Evolutionary conservation across 805 yeast species (phyloP), one percentile per base, ranked within the genome.

Genomic region (Wickerhamiella kurtzmanii): DNA sequence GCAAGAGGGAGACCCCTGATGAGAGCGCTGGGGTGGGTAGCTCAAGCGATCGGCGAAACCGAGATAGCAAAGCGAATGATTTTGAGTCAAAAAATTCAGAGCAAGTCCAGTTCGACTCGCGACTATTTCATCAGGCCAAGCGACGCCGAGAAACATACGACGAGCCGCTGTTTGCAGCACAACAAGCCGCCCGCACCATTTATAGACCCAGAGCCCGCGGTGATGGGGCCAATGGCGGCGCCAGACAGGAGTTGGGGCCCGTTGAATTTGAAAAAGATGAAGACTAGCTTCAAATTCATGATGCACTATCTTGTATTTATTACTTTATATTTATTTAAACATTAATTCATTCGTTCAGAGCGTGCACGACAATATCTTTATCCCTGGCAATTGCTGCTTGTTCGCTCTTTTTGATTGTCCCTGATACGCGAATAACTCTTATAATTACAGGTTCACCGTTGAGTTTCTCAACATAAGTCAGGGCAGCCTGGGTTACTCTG

Each of bases 341-440:
- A 39, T 39, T 13, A 41, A 16, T 41, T 22, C 22, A n/a, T 9
- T 41, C 38, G 19, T 15, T 25, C 9, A 32, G 15, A 32, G 37
- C 22, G 8, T 11, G 21, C 22, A 40, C 18, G 5, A 48, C 18
- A 22, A 43, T 28, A 11, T 8, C 37, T 39, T 66, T 63, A 44
- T 70, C 67, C 58, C 76, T 68, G 47, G 70, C 61, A 22, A 84
- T 76, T 0, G 87, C 80, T 48, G 70, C 74, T 53, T 77, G 73
- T 59, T 88, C 94, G 53, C 94, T 76, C 58, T 84, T 85, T 59
- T 79, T 80, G 28, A 88, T 87, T 0, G 96, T 86, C 0, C 96
- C 97, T 57, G 94, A 80, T 0, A 84, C 77, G 48, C 80, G 82
- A 3, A 74, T 64, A 22, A 83, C 79, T 46, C 79, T 69, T 15